Base-by-base conservation (phyloP, 2,329 filamentous ascomycete genomes). In the Diaporthe longicolla region DNA sequence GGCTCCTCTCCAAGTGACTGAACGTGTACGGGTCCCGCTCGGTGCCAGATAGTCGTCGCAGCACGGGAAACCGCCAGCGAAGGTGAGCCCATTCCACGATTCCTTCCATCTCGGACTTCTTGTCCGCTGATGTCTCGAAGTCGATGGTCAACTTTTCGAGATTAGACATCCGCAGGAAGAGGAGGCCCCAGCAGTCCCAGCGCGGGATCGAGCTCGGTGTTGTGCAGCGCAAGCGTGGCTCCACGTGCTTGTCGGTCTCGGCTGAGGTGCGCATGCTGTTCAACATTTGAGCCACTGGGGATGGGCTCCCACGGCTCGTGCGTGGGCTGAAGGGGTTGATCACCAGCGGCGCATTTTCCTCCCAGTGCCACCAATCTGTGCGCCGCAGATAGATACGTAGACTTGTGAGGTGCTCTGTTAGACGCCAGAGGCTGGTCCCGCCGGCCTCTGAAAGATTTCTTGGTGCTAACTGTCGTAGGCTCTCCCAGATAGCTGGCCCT, bases 91-190 rank as follows among this genome's bases (percentile, higher is more conserved):
- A 75, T 48, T 40, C 35, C 32, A 73, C 71, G 10, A 75, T 73
- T 5, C 29, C 10, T 19, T 70, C 43, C 70, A 75, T 45, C 71
- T 75, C 73, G 5, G 9, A n/a, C 29, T 40, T 72, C 45, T 66
- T 73, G 45, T 75, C 63, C 26, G 55, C 54, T 11, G 61, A 40
- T 26, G 70, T 73, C 63, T 73, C 73, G 48, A 75, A 73, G 65
- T 70, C 73, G 26, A 75, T 75, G 37, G 55, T 70, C 29, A 73
- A 57, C n/a, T 45, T 55, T 63, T 66, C 19, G 10, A 75, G 71
- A 15, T 19, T 35, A 35, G 48, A 35, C 63, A 75, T 58, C 37
- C 50, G 70, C 48, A 66, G 24, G 35, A 75, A 75, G 13, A 71
- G 43, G n/a, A 73, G 13, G 15, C 48, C 73, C 73, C 73, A 75